Conservation (phyloP, 2,329 filamentous ascomycete species). For the Claviceps sp. region DNA sequence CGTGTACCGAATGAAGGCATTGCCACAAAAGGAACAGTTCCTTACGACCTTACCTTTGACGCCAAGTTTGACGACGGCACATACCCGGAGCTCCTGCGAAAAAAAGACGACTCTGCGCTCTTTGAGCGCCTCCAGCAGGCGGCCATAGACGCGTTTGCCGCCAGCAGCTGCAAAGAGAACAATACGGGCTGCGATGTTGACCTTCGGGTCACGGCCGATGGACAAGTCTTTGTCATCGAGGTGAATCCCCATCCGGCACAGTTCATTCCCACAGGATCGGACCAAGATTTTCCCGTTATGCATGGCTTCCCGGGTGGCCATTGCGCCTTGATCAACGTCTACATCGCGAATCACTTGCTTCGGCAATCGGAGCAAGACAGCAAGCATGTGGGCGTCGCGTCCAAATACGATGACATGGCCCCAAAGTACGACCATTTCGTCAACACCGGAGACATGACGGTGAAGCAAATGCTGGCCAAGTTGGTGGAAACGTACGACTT, state of each 20-base stretch:
- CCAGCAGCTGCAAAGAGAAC: neutral
- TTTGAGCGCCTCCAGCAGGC: neutral
- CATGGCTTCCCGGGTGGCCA: neutral
- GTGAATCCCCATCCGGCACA: neutral
- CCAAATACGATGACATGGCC: neutral
- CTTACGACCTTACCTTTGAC: conserved; percentile 2
- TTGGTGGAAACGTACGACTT: neutral
- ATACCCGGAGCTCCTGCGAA: neutral
- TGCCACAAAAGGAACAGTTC: neutral
- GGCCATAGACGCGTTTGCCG: neutral
- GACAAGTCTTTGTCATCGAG: conserved; percentile 1
- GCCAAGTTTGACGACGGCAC: neutral
- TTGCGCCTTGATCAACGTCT: neutral
- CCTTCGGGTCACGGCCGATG: neutral
- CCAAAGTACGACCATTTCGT: neutral
- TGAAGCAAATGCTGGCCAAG: neutral
- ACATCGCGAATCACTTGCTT: neutral
- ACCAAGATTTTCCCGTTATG: neutral
- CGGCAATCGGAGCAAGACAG: neutral
- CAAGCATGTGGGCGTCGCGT: neutral
- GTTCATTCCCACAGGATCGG: neutral
- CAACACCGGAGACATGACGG: neutral
- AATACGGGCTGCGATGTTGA: neutral
- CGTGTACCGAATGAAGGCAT: neutral
- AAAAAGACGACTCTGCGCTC: neutral